These are phyloP conservation scores for Claviceps citrina DNA, from an alignment of 2,329 filamentous ascomycete genomes.

Conservation along the genomic window DNA sequence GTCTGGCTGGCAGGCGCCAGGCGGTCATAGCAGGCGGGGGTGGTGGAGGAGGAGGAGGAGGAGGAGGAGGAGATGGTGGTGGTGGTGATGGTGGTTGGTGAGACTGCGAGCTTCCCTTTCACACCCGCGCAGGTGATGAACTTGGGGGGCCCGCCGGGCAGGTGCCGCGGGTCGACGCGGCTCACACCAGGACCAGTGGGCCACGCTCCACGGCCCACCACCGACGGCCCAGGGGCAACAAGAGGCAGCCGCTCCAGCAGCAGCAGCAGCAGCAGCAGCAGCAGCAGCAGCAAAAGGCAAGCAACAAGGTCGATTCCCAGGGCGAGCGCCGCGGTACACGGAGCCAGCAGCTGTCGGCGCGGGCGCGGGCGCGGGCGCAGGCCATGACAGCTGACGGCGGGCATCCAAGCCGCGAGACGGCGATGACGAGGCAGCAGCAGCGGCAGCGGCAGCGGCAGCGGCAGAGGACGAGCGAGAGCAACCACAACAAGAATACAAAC, in stretches of 20 bases:
- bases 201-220: too few species aligned
- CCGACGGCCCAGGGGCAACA: background rate
- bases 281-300: too few species aligned
- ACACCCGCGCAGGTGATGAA: too few species aligned
- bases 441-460: too few species aligned
- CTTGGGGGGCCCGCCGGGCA: background rate
- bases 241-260: background rate
- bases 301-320: too few species aligned
- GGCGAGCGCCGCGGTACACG: background rate
- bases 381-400: background rate
- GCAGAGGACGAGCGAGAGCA: too few species aligned
- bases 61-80: too few species aligned
- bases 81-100: too few species aligned
- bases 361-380: background rate
- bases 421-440: background rate
- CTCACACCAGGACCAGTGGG: background rate
- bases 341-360: background rate
- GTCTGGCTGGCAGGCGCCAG: background rate
- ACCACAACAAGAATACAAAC: background rate
- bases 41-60: background rate
- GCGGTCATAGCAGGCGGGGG: background rate
- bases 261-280: background rate
- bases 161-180: constrained; percentile 1
- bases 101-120: too few species aligned
- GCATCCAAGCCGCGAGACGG: background rate